Evolutionary conservation across 176 grass and related monocot genomes (phyloP), one percentile per base, ranked within the genome.

Genomic region (Oryza australiensis): DNA sequence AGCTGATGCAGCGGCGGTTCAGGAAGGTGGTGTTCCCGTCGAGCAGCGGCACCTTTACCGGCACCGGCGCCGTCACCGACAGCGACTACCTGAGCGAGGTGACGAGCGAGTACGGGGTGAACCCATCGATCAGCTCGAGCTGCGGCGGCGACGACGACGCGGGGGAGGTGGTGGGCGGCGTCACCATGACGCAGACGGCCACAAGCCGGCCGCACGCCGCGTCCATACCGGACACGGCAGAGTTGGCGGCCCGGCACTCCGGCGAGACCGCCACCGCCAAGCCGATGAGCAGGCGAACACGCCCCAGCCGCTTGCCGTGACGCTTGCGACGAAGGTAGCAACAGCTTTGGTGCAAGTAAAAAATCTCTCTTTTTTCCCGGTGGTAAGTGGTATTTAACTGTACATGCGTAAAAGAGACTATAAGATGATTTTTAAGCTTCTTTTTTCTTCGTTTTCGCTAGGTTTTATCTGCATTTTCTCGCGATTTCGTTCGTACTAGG

Each of bases 21-120:
- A 51, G 84, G 79, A 73, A 82, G 83, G 72, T 94, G 86, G 95
- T 90, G 57, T 98, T 94, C 81, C 29, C 34, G 78, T 26, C 27
- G 37, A 77, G 41, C 12, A n/a, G 64, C 34, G 11, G 43, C 43
- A 4, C 12, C 43, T n/a, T n/a, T n/a, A n/a, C n/a, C n/a, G n/a
- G n/a, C n/a, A n/a, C n/a, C n/a, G n/a, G n/a, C 33, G 33, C 32
- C 33, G 48, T 51, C 5, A 18, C 48, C 46, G 26, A 86, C 79
- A 83, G 45, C 33, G 62, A 71, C 53, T 84, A 77, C 57, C 11
- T 71, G 7, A 98, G 95, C 75, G 88, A 88, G 30, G 80, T 26
- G 68, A 92, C 83, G 16, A 94, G 90, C 46, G 84, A 94, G 46
- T 94, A 85, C 35, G 81, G 84, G 1, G 70, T 69, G 12, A 16